Base-by-base conservation (phyloP, 2,329 filamentous ascomycete genomes). In the Lachnum nothofagi region DNA sequence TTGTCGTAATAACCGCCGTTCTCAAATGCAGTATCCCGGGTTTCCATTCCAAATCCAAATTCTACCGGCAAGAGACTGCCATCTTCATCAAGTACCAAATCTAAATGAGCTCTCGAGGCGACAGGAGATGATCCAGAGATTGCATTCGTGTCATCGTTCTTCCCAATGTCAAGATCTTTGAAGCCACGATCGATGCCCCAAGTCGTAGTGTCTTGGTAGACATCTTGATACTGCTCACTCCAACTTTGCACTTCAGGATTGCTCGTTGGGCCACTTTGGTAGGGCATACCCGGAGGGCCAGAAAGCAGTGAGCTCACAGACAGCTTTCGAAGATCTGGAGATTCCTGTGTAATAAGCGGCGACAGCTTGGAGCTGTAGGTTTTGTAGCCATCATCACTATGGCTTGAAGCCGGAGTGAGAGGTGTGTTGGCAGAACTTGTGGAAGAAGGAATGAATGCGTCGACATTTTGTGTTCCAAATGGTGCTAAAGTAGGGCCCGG, bases 171-270 rank as follows among this genome's bases (percentile, higher is more conserved):
- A 17, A 80, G 68, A 66, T 91, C 87, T 8, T 76, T 76, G 52
- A 81, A 73, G 1, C 87, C 88, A 48, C 79, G 73, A 61, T 91
- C 88, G 51, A 86, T 77, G 5, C 88, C 87, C 63, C 86, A 89
- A 37, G 74, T 78, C 5, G 68, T 75, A 29, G 68, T 67, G 55
- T 71, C 61, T 51, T 69, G 48, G 37, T 55, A 59, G 5, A 51
- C 51, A 34, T 62, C 60, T 51, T 54, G 43, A 41, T 53, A 47
- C 42, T 53, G 43, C 24, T 50, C 38, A 19, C 52, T 33, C 53
- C 51, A 55, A 45, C 51, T 55, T 19, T 49, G 51, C 9, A 37
- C 19, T 9, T 55, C 54, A 2, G 44, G 39, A 47, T 50, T 59
- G 49, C 49, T 55, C 37, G 48, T 56, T 5, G 54, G 44, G 8